These are phyloP conservation scores for Cryptococcus sp. DNA, from an alignment of 1,284 basidiomycete genomes.

Conservation along the genomic window DNA sequence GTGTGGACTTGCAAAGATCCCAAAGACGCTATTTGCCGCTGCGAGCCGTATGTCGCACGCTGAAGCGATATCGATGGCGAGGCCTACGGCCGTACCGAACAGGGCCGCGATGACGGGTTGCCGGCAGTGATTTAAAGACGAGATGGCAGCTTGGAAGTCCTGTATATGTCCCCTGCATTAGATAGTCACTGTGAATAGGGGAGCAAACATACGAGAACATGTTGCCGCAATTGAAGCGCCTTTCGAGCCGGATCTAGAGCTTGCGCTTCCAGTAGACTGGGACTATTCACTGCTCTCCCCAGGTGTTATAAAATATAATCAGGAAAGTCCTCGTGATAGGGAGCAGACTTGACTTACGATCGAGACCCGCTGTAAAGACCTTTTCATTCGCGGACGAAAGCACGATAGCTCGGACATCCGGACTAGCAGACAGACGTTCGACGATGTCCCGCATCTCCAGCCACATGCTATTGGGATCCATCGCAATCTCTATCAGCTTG, in stretches of 20 bases:
- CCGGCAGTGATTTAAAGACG: conserved; percentile 67
- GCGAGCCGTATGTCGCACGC: conserved; percentile 82
- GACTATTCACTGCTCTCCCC: too few species aligned
- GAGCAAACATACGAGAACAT: conserved; percentile 55
- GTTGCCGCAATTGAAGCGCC: conserved; percentile 59
- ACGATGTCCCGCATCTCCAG: conserved; percentile 66
- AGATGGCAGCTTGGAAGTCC: conserved; percentile 72
- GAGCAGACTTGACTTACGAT: conserved; percentile 59
- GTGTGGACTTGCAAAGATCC: conserved; percentile 66
- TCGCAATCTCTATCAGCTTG: not conserved
- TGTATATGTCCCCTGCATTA: conserved; percentile 13
- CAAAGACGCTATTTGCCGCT: conserved; percentile 65
- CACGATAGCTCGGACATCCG: conserved; percentile 69
- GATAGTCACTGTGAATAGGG: not conserved
- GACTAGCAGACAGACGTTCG: conserved; percentile 61
- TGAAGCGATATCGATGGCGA: conserved; percentile 70
- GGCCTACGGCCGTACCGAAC: conserved; percentile 73
- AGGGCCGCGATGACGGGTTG: conserved; percentile 85
- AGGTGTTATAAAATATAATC: not conserved
- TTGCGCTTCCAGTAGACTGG: not conserved
- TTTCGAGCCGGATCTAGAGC: conserved; percentile 61
- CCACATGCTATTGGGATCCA: conserved; percentile 64
- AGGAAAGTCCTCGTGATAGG: not conserved
- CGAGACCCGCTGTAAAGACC: conserved; percentile 77
- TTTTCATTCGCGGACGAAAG: conserved; percentile 70